phyloP scores from a whole-genome alignment of 805 yeast species.

The Sugiyamaella valdiviana region DNA sequence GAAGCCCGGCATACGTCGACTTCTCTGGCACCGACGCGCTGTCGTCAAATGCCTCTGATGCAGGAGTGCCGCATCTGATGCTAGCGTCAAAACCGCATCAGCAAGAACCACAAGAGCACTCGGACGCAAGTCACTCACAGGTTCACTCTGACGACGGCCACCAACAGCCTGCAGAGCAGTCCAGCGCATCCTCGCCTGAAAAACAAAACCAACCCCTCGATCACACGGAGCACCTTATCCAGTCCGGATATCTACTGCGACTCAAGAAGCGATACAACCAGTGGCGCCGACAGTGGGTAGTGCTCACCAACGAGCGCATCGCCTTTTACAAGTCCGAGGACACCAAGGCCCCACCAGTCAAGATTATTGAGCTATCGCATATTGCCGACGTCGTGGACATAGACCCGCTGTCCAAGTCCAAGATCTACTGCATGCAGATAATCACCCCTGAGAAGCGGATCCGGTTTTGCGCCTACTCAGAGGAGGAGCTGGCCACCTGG shows the following conservation, averaged over 20 bases:
- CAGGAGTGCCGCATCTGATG: background rate
- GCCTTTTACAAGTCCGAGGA: constrained; percentile 36
- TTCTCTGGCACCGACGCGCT: constrained; percentile 17
- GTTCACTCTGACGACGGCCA: too few species aligned
- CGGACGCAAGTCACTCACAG: constrained; percentile 14
- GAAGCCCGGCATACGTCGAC: constrained; percentile 9
- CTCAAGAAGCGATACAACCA: constrained; percentile 41
- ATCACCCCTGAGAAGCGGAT: constrained; percentile 43
- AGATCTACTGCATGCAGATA: constrained; percentile 41
- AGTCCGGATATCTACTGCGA: constrained; percentile 38
- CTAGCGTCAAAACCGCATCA: constrained; percentile 8
- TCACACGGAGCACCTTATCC: constrained; percentile 38
- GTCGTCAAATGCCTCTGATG: constrained; percentile 11
- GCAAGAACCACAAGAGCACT: background rate
- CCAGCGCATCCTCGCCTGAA: constrained; percentile 6
- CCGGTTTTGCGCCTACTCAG: constrained; percentile 40
- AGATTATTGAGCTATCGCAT: constrained; percentile 33
- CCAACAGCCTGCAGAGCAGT: constrained; percentile 1
- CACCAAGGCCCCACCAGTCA: constrained; percentile 26
- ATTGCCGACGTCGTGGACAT: constrained; percentile 46
- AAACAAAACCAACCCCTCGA: constrained; percentile 13
- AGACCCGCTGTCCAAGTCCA: constrained; percentile 41
- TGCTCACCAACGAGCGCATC: constrained; percentile 38
- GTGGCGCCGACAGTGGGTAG: constrained; percentile 42
- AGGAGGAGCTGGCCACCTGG: constrained; percentile 45